Evolutionary conservation across 2,329 filamentous ascomycete species (phyloP).

Genomic region (Ceratocystis diversiconidia): DNA sequence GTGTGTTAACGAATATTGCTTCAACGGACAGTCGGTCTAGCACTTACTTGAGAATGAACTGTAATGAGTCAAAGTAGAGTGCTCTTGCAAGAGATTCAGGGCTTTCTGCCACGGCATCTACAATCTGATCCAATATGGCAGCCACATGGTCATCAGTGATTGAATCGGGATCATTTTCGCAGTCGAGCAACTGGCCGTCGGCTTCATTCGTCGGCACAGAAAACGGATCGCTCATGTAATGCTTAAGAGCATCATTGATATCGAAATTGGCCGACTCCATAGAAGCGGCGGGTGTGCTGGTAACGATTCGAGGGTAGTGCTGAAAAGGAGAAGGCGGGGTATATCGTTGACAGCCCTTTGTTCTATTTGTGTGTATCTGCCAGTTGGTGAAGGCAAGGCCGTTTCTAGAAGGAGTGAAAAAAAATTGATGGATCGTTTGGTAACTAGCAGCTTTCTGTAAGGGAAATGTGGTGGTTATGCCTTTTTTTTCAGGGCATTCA

Average conservation of each 20-base stretch:
- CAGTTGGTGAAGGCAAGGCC: neutral
- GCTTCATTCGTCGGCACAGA: slow-evolving; percentile 76
- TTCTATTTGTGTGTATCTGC: neutral
- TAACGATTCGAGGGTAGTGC: neutral
- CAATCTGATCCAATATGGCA: slow-evolving; percentile 74
- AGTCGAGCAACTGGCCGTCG: slow-evolving; percentile 68
- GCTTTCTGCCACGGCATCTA: slow-evolving; percentile 82
- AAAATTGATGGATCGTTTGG: neutral
- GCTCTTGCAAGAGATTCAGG: slow-evolving; percentile 74
- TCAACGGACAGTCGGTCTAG: slow-evolving; percentile 31
- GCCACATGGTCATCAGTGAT: slow-evolving; percentile 70
- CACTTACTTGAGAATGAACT: slow-evolving; percentile 84
- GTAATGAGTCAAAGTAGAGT: slow-evolving; percentile 76
- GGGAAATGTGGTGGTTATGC: neutral
- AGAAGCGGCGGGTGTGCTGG: slow-evolving; percentile 23
- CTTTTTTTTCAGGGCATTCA: neutral
- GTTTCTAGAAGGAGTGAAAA: neutral
- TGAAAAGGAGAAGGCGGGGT: slow-evolving; percentile 8
- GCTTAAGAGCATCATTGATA: slow-evolving; percentile 90
- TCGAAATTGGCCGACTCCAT: slow-evolving; percentile 79
- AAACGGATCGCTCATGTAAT: slow-evolving; percentile 86
- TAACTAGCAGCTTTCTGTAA: neutral
- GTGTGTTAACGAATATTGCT: slow-evolving; percentile 34
- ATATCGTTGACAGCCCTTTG: neutral
- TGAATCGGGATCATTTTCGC: slow-evolving; percentile 79